A percentile compares a stretch with the other conserved stretches of the same genome.
These are phyloP conservation scores for Adansonia rubrostipa DNA, from an alignment of 441 rosid species.

Conservation along the genomic window DNA sequence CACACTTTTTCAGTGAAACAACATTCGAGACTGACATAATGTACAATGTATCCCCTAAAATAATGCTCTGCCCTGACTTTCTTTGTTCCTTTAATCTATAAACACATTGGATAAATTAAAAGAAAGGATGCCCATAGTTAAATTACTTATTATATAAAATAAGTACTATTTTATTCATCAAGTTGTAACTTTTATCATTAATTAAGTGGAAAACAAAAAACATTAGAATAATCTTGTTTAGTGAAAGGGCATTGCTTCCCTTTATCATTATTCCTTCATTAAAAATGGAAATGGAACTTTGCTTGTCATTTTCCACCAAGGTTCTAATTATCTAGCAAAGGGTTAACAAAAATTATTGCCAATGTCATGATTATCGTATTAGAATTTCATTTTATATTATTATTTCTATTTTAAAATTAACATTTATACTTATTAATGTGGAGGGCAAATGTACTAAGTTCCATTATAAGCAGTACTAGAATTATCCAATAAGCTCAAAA, in stretches of 20 bases:
- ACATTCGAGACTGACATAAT: background rate
- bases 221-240: background rate
- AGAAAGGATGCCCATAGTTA: background rate
- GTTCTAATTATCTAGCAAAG: background rate
- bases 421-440: background rate
- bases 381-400: background rate
- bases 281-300: background rate
- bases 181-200: background rate
- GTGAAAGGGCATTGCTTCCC: background rate
- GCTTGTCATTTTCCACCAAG: background rate
- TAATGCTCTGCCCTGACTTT: background rate
- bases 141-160: background rate
- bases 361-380: background rate
- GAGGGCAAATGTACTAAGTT: no score
- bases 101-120: background rate
- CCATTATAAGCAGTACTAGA: background rate
- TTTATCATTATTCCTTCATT: background rate
- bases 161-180: background rate
- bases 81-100: background rate
- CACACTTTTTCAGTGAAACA: background rate
- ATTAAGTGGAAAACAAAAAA: background rate
- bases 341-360: background rate
- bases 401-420: background rate
- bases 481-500: no score
- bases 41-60: background rate